Conservation (phyloP, 140 eudicot species). For the Oenanthe javanica region DNA sequence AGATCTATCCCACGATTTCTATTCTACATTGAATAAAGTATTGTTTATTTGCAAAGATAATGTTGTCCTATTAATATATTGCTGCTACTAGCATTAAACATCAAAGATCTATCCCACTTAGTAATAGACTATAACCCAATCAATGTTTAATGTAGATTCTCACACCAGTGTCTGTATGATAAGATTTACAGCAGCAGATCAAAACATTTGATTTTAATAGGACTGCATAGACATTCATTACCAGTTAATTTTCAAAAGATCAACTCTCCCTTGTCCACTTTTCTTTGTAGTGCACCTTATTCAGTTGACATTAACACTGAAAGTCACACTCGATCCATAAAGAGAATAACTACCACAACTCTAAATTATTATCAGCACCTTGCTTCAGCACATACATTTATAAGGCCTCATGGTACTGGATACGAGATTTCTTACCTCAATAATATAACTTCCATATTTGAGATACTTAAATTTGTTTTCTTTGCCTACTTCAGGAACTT, state of each 20-base stretch:
- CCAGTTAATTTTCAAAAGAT: not conserved
- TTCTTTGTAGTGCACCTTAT: not conserved
- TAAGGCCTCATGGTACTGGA: not conserved
- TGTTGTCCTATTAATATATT: not conserved
- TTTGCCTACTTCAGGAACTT: constrained; percentile 59
- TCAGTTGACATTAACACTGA: not conserved
- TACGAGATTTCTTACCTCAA: not conserved
- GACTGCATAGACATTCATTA: not conserved
- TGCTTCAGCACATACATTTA: not conserved
- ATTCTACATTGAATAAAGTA: not conserved
- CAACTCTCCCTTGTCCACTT: not conserved
- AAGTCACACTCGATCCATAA: not conserved
- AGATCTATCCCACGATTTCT: not conserved
- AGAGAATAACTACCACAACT: not conserved
- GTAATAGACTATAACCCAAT: not conserved
- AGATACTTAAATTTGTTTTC: not conserved
- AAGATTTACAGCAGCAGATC: not conserved
- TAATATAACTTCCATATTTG: not conserved
- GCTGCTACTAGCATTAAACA: not conserved
- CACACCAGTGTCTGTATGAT: not conserved
- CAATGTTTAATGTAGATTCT: not conserved
- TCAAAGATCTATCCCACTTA: not conserved
- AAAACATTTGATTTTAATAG: not conserved
- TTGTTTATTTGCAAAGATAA: not conserved
- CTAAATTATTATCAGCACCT: not conserved